Conservation (phyloP, 805 yeast species). For the Vanderwaltozyma verrucispora region DNA sequence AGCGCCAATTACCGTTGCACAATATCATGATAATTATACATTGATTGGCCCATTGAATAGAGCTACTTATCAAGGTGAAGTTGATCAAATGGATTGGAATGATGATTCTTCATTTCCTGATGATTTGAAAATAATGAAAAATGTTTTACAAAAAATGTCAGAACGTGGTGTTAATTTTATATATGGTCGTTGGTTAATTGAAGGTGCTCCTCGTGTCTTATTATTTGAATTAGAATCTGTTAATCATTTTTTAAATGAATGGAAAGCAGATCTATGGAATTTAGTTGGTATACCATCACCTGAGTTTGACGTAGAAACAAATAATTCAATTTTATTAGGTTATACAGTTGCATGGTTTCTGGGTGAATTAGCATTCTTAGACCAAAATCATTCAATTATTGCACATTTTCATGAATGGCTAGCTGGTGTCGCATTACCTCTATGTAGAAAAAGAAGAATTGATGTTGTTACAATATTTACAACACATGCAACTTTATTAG, state of each 20-base stretch:
- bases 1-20: conserved; percentile 94
- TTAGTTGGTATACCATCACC: conserved; percentile 91
- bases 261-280: conserved; percentile 92
- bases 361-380: conserved; percentile 80
- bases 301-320: conserved; percentile 74
- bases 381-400: conserved; percentile 78
- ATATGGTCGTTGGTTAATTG: conserved; percentile 94
- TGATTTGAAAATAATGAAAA: conserved; percentile 21
- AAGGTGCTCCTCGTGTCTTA: conserved; percentile 91
- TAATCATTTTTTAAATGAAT: conserved; percentile 59
- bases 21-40: conserved; percentile 78
- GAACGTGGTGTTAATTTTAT: conserved; percentile 71
- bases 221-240: conserved; percentile 82
- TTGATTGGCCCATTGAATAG: conserved; percentile 79
- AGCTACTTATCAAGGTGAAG: conserved; percentile 66
- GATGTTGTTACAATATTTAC: conserved; percentile 95
- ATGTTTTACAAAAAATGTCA: conserved; percentile 64
- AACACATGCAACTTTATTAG: conserved; percentile 92
- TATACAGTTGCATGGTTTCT: conserved; percentile 94
- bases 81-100: conserved; percentile 57
- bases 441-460: conserved; percentile 81
- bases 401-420: conserved; percentile 98
- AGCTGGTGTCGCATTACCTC: conserved; percentile 91
- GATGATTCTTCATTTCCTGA: conserved; percentile 31
- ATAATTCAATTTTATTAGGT: conserved; percentile 87